phyloP scores from a whole-genome alignment of 345 rosid genomes.

The Abelmoschus esculentus region DNA sequence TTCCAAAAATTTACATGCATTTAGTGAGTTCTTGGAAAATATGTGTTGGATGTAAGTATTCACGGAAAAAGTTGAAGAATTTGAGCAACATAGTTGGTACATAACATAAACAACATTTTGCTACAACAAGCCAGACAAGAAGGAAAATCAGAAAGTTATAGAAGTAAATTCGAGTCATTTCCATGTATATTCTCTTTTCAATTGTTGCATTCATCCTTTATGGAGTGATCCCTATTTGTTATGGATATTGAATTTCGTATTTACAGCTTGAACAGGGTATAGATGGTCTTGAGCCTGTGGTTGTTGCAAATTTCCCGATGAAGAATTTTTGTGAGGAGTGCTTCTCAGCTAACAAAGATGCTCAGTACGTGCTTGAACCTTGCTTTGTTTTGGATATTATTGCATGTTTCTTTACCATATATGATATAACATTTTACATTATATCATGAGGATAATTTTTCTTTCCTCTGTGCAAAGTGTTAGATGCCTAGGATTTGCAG shows the following conservation, averaged over 20 bases:
- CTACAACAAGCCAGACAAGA: neutral
- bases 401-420: neutral
- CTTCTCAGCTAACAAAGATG: constrained; percentile 48
- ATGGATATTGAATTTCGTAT: constrained; percentile 5
- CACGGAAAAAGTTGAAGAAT: neutral
- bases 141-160: neutral
- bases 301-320: constrained; percentile 55
- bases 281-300: constrained; percentile 59
- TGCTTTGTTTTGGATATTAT: neutral
- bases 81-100: neutral
- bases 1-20: neutral
- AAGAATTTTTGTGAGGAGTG: constrained; percentile 48
- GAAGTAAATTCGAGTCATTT: neutral
- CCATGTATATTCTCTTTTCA: neutral
- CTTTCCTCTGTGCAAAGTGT: neutral
- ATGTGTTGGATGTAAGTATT: too few relatives aligned
- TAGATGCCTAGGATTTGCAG: constrained; percentile 6
- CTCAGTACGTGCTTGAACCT: constrained; percentile 44
- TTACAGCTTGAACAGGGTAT: constrained; percentile 62
- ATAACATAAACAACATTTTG: neutral
- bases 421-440: neutral
- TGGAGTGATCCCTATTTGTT: neutral
- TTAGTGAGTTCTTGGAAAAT: neutral
- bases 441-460: neutral
- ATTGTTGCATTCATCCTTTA: neutral